phyloP scores from a whole-genome alignment of 2,329 filamentous ascomycete genomes.

The Leptographium lundbergii region DNA sequence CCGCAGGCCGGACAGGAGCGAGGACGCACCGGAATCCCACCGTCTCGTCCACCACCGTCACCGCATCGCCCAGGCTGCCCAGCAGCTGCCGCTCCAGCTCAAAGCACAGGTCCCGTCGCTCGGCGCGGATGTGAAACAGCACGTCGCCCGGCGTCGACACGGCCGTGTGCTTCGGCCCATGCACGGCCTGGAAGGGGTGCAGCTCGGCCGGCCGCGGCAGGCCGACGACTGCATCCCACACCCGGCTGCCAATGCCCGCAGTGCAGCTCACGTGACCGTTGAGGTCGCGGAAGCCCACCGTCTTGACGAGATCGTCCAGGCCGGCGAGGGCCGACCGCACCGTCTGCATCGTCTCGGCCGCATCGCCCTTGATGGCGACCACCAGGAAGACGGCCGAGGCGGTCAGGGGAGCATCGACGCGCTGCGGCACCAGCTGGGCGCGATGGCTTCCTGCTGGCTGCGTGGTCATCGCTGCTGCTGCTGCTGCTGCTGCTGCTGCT shows the following conservation, averaged over 20 bases:
- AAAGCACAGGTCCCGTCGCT: conserved; percentile 43
- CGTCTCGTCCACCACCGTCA: conserved; percentile 38
- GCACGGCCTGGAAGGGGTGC: conserved; percentile 33
- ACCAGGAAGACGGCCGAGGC: conserved; percentile 41
- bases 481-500: neutral
- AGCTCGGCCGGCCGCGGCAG: conserved; percentile 36
- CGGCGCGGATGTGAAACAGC: conserved; percentile 45
- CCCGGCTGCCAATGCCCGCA: conserved; percentile 38
- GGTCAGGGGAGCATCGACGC: conserved; percentile 38
- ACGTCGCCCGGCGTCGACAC: conserved; percentile 43
- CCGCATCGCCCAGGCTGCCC: conserved; percentile 31
- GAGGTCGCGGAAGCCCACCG: conserved; percentile 37
- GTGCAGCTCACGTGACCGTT: conserved; percentile 34
- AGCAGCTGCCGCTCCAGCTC: conserved; percentile 45
- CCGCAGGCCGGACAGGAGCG: too few species aligned
- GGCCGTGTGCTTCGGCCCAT: conserved; percentile 36
- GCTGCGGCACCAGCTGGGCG: conserved; percentile 23
- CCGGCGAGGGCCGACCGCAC: conserved; percentile 31
- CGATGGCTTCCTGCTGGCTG: neutral
- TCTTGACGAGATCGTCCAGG: conserved; percentile 35
- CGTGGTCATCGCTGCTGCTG: neutral
- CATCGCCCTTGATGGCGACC: conserved; percentile 23
- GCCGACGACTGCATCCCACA: conserved; percentile 34
- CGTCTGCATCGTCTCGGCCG: conserved; percentile 22
- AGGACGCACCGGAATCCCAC: conserved; percentile 32